Evolutionary conservation across 306 rosid species (phyloP), one percentile per base, ranked within the genome.

Genomic region (Hippophae rhamnoides): DNA sequence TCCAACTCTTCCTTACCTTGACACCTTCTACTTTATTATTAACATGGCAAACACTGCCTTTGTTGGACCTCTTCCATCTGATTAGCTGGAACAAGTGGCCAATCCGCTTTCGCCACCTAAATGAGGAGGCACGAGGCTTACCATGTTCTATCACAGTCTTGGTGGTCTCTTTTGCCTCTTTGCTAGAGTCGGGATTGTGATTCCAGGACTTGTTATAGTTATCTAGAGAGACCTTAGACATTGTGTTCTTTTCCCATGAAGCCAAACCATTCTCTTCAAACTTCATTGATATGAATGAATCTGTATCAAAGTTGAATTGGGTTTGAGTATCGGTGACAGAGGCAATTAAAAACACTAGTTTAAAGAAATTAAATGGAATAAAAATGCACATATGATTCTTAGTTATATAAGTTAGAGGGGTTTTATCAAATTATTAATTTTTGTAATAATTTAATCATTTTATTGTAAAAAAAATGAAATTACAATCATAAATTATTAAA

Each of bases 21-120:
- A 69, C 94, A 54, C 95, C 89, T 38, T 93, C 99, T 41, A 72
- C 82, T 72, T 84, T 84, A 82, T 25, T 74, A 75, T 78, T 63
- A 40, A 88, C 93, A 31, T 31, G 38, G 38, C 38, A 31, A 31
- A 31, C 38, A 31, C 38, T 31, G 38, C 38, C 38, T 60, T 81
- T 81, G 69, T 51, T 79, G 52, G 84, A 79, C 70, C 84, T 86
- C 78, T 81, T 88, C 97, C 94, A 85, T 68, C 85, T 71, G 57
- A 74, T 79, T 78, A 89, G 79, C 72, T 89, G 99, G 86, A 86
- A 84, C 58, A 93, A 62, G 58, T 93, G 95, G 0, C 99, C 90
- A 8, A 93, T 82, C 78, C 93, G 69, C 89, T 86, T 93, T 49
- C 83, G 86, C 99, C 99, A 93, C 84, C 95, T 84, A n/a, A 88